Conservation (phyloP, 208 protist genomes). For the Wallacemonas sp. region DNA sequence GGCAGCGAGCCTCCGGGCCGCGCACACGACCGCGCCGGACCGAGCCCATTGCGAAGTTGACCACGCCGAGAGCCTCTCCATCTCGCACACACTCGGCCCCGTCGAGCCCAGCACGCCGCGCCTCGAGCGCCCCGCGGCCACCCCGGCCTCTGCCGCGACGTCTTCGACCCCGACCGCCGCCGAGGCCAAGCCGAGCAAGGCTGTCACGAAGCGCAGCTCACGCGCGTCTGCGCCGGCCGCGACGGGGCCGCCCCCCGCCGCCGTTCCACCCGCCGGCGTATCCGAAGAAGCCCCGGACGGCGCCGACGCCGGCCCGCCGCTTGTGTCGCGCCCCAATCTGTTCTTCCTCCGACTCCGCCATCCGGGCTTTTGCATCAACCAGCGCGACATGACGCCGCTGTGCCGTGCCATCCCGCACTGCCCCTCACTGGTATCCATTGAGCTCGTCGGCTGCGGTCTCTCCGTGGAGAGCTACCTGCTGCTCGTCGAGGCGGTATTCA, state of each 20-base stretch:
- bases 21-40: background rate
- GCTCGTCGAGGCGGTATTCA: constrained; percentile 85
- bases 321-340: constrained; percentile 22
- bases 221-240: constrained; percentile 1
- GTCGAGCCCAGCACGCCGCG: no score
- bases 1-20: background rate
- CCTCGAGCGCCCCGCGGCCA: no score
- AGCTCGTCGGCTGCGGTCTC: constrained; percentile 81
- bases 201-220: constrained; percentile 3
- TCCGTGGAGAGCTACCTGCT: constrained; percentile 80
- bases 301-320: background rate
- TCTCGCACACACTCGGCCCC: constrained; percentile 9
- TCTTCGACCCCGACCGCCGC: background rate
- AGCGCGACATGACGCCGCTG: constrained; percentile 85
- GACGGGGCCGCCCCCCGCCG: constrained; percentile 13
- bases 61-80: background rate
- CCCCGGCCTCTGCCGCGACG: no score
- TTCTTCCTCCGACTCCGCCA: constrained; percentile 75
- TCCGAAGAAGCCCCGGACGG: constrained; percentile 1
- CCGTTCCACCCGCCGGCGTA: constrained; percentile 11
- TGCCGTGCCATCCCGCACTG: constrained; percentile 84
- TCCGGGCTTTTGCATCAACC: constrained; percentile 82
- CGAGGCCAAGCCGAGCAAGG: constrained; percentile 1
- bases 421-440: constrained; percentile 67
- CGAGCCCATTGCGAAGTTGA: background rate